phyloP scores from a whole-genome alignment of 139 green algal species.

The Micractinium sp. region DNA sequence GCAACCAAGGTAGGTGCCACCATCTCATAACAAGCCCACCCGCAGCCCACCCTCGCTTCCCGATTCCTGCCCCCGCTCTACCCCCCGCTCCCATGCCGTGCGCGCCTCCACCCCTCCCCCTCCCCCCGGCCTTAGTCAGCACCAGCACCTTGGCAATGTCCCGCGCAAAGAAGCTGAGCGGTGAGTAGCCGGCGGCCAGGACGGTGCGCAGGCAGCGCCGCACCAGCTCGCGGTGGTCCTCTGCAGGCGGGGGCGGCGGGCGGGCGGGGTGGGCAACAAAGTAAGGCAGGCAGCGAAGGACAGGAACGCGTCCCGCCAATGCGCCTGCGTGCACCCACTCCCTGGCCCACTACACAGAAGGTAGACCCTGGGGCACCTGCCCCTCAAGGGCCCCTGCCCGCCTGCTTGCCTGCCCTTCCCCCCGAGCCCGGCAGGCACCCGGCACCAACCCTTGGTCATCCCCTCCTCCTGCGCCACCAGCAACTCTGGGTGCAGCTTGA shows the following conservation, averaged over 20 bases:
- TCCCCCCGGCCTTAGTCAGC: too few relatives aligned
- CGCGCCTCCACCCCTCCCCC: too few relatives aligned
- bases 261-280: too few relatives aligned
- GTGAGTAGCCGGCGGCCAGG: slow-evolving; percentile 70
- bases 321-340: not conserved
- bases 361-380: too few relatives aligned
- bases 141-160: slow-evolving; percentile 50
- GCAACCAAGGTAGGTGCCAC: too few relatives aligned
- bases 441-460: slow-evolving; percentile 68
- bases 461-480: slow-evolving; percentile 72
- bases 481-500: slow-evolving; percentile 75
- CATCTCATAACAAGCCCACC: too few relatives aligned
- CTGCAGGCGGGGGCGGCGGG: slow-evolving; percentile 37
- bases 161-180: slow-evolving; percentile 60
- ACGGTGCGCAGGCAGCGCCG: slow-evolving; percentile 64
- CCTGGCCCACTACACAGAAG: not conserved
- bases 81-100: too few relatives aligned
- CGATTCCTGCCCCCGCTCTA: too few relatives aligned
- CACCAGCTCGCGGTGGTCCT: slow-evolving; percentile 83
- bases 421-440: not conserved
- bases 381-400: not conserved
- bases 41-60: too few relatives aligned
- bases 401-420: not conserved
- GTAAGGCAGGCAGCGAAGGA: not conserved
- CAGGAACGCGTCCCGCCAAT: too few relatives aligned